Evolutionary conservation across 768 basidiomycete species (phyloP).

Genomic region (Xanthoconium stramineum): DNA sequence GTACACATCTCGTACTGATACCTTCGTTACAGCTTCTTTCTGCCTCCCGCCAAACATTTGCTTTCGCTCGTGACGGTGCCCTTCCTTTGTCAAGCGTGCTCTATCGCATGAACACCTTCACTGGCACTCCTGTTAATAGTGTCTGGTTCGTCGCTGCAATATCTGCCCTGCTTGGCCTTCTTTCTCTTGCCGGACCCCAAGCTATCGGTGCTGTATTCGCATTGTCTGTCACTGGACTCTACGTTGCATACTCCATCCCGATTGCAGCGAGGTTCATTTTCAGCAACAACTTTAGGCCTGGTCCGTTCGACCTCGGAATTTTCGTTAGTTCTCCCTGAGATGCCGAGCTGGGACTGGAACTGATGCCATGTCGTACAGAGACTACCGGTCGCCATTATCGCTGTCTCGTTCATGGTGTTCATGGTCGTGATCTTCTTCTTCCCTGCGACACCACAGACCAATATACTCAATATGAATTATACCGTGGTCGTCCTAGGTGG

Average conservation of each 20-base stretch:
- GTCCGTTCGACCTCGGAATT: slow-evolving; percentile 45
- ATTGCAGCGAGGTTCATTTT: slow-evolving; percentile 50
- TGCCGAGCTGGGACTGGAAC: background rate
- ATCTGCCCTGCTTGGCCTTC: slow-evolving; percentile 46
- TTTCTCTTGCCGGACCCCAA: slow-evolving; percentile 52
- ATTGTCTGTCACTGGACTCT: slow-evolving; percentile 43
- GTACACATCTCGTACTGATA: background rate
- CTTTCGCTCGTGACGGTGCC: slow-evolving; percentile 59
- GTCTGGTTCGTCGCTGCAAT: slow-evolving; percentile 49
- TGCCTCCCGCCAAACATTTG: slow-evolving; percentile 55
- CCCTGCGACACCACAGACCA: slow-evolving; percentile 49
- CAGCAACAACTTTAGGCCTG: slow-evolving; percentile 43
- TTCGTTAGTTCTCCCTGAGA: slow-evolving; percentile 30
- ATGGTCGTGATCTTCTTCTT: slow-evolving; percentile 63
- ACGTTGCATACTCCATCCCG: slow-evolving; percentile 48
- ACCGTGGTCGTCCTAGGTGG: slow-evolving; percentile 64
- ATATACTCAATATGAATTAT: slow-evolving; percentile 63
- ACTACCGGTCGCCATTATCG: slow-evolving; percentile 48
- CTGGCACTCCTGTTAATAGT: slow-evolving; percentile 54
- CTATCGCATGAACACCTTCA: slow-evolving; percentile 51
- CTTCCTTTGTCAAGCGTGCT: slow-evolving; percentile 54
- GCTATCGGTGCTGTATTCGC: slow-evolving; percentile 61
- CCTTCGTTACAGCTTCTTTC: slow-evolving; percentile 38
- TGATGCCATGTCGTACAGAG: slow-evolving; percentile 39
- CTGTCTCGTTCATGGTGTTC: slow-evolving; percentile 64